A percentile compares a stretch with the other conserved stretches of the same genome.
Evolutionary conservation across 495 filamentous ascomycete genomes (phyloP).

Genomic region (Articulospora tetracladia): DNA sequence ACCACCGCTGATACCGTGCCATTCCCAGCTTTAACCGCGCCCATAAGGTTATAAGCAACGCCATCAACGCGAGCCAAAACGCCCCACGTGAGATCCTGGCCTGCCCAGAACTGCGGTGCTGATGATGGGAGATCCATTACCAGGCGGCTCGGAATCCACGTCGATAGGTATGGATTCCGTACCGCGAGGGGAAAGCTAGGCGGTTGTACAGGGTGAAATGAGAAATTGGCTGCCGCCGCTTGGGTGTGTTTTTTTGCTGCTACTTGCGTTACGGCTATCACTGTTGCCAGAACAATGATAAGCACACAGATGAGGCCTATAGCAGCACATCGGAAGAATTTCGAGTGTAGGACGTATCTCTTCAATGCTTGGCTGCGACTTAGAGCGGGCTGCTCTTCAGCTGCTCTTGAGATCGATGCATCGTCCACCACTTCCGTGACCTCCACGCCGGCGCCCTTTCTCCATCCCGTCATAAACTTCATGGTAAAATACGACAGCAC

Average conservation of each 20-base stretch:
- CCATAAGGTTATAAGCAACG: constrained; percentile 45
- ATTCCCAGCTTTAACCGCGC: constrained; percentile 29
- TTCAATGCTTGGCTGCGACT: neutral
- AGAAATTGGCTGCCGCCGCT: neutral
- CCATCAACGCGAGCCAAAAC: constrained; percentile 46
- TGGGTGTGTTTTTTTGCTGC: neutral
- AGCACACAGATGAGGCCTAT: neutral
- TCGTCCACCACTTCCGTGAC: neutral
- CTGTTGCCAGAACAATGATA: neutral
- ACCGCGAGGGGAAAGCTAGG: constrained; percentile 1
- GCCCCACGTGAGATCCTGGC: constrained; percentile 40
- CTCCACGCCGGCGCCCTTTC: neutral
- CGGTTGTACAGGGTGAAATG: neutral
- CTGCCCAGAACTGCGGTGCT: constrained; percentile 47
- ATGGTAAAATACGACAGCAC: neutral
- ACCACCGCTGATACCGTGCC: constrained; percentile 35
- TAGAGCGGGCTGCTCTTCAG: neutral
- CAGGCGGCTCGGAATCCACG: constrained; percentile 42
- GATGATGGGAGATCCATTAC: constrained; percentile 34
- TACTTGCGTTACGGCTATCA: neutral
- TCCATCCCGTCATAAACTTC: neutral
- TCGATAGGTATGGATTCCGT: constrained; percentile 19
- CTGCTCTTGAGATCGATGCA: neutral
- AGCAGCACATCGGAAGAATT: neutral
- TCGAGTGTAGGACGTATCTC: neutral